Conservation (phyloP, 208 protist species). For the Leishmania tarentolae region DNA sequence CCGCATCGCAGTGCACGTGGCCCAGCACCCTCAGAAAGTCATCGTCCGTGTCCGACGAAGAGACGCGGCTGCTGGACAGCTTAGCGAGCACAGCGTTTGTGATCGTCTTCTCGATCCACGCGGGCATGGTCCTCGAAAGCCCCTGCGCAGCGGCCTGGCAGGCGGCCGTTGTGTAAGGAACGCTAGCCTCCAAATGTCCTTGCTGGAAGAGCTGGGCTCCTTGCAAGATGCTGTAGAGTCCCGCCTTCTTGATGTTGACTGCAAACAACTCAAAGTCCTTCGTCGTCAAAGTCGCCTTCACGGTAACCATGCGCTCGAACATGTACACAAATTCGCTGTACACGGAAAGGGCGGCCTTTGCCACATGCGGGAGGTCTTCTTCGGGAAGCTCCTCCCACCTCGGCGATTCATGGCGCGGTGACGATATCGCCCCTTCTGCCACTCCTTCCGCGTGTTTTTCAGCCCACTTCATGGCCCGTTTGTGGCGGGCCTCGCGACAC, state of each 20-base stretch:
- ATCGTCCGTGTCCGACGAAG: conserved; percentile 35
- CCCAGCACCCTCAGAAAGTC: conserved; percentile 60
- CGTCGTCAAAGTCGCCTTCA: conserved; percentile 31
- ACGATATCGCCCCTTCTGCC: not conserved
- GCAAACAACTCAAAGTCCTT: conserved; percentile 42
- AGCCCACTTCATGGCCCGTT: not conserved
- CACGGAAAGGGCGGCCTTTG: conserved; percentile 38
- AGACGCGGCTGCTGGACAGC: conserved; percentile 24
- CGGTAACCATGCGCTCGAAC: conserved; percentile 54
- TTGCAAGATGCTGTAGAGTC: conserved; percentile 64
- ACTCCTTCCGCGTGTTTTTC: not conserved
- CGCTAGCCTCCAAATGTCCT: conserved; percentile 31
- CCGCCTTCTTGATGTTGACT: conserved; percentile 35
- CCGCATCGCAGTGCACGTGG: conserved; percentile 52
- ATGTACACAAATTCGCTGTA: conserved; percentile 73
- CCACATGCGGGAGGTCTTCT: conserved; percentile 22
- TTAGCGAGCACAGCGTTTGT: conserved; percentile 29
- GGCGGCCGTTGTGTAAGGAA: conserved; percentile 5
- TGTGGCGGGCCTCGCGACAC: not conserved
- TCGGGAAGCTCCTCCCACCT: conserved; percentile 27
- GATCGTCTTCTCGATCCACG: conserved; percentile 50
- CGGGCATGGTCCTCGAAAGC: conserved; percentile 25
- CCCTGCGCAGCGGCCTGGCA: conserved; percentile 5
- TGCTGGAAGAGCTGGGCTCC: conserved; percentile 46
- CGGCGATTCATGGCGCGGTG: not conserved